These are phyloP conservation scores for Trichoderma reesei DNA, from an alignment of 495 filamentous ascomycete species.

Conservation along the genomic window DNA sequence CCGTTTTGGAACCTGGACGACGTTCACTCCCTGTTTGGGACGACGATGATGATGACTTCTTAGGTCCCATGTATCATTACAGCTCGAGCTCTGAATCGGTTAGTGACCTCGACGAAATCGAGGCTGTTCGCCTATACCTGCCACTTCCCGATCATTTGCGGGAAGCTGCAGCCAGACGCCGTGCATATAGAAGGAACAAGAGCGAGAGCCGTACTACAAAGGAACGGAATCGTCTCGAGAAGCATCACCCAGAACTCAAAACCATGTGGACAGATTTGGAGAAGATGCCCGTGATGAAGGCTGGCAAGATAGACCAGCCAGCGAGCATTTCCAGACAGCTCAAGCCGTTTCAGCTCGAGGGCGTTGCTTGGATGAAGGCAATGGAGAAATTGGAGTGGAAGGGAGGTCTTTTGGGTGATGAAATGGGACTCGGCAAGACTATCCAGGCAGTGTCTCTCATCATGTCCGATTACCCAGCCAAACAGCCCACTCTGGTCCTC, in stretches of 20 bases:
- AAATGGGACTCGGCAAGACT: constrained; percentile 98
- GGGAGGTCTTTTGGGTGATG: constrained; percentile 85
- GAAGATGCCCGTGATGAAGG: constrained; percentile 52
- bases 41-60: background rate
- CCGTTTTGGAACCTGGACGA: background rate
- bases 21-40: background rate
- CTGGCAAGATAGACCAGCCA: constrained; percentile 64
- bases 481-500: constrained; percentile 73
- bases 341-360: constrained; percentile 88
- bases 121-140: background rate
- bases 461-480: constrained; percentile 90
- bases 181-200: constrained; percentile 19
- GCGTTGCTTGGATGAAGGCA: constrained; percentile 82
- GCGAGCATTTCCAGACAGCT: constrained; percentile 65
- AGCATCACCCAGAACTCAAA: constrained; percentile 61
- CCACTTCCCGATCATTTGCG: background rate
- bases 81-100: background rate
- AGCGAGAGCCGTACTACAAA: constrained; percentile 19
- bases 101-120: constrained; percentile 1
- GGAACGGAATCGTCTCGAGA: constrained; percentile 43
- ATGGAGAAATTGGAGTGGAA: constrained; percentile 80
- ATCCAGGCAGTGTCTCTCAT: constrained; percentile 94
- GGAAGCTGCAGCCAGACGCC: constrained; percentile 14
- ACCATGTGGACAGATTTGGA: constrained; percentile 79
- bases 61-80: background rate